Percentiles rank a stretch among this genome's conserved stretches.
phyloP scores from a whole-genome alignment of 2,329 filamentous ascomycete genomes.

The Fusarium dimerum region DNA sequence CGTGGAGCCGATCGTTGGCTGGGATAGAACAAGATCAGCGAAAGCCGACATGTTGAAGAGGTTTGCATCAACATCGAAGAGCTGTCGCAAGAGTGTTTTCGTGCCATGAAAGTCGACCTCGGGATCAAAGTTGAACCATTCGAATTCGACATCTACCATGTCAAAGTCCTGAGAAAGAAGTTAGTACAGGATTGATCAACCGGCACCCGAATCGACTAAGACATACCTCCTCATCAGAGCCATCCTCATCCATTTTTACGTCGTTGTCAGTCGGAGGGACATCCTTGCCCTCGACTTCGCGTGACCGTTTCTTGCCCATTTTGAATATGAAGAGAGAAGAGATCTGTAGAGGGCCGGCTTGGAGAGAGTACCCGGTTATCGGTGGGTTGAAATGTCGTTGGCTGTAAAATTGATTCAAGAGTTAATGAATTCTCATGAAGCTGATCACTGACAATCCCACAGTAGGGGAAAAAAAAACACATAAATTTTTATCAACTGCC shows the following conservation, averaged over 20 bases:
- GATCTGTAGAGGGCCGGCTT: background rate
- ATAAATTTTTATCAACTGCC: conserved; percentile 41
- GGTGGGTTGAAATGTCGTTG: no score
- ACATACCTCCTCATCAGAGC: conserved; percentile 55
- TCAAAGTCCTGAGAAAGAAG: conserved; percentile 72
- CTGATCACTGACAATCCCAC: background rate
- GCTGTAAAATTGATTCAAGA: no score
- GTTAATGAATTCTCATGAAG: no score
- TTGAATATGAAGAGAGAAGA: conserved; percentile 5
- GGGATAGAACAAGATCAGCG: conserved; percentile 81
- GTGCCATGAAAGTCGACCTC: conserved; percentile 93
- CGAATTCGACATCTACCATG: conserved; percentile 93
- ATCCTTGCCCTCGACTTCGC: conserved; percentile 46
- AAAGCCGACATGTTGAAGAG: conserved; percentile 87
- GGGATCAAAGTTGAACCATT: conserved; percentile 95
- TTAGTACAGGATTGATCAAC: conserved; percentile 9
- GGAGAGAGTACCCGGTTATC: no score
- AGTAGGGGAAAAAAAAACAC: background rate
- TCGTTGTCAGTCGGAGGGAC: conserved; percentile 42
- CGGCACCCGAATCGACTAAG: conserved; percentile 6
- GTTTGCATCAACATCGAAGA: conserved; percentile 84
- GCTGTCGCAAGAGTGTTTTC: conserved; percentile 85
- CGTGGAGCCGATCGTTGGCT: conserved; percentile 86
- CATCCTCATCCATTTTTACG: conserved; percentile 50
- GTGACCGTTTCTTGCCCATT: conserved; percentile 54